A percentile compares a stretch with the other conserved stretches of the same genome.
Conservation (phyloP, 2,329 filamentous ascomycete species). For the Aspergillus tamarii region DNA sequence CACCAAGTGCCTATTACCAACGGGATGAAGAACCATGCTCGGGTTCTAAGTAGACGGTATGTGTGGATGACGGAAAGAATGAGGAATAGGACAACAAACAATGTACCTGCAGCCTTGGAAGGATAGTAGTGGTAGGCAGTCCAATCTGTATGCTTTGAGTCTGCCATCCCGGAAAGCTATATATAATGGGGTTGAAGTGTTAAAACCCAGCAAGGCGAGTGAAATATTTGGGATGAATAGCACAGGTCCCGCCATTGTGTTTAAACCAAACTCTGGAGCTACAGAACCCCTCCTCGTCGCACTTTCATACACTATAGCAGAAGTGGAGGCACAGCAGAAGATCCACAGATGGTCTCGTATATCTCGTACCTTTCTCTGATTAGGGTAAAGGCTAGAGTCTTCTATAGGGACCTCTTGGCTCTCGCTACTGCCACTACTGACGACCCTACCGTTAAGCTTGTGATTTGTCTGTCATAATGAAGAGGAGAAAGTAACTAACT, state of each 20-base stretch:
- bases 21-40: constrained; percentile 33
- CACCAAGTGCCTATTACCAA: constrained; percentile 40
- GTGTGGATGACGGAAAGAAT: constrained; percentile 24
- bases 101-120: constrained; percentile 27
- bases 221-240: constrained; percentile 2
- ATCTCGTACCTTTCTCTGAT: constrained; percentile 22
- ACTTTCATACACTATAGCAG: neutral
- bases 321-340: neutral
- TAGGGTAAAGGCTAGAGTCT: constrained; percentile 8
- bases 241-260: neutral
- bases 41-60: constrained; percentile 25
- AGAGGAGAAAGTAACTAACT: neutral
- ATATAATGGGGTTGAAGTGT: neutral
- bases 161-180: constrained; percentile 3
- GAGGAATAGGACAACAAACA: constrained; percentile 29
- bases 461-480: neutral
- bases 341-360: constrained; percentile 17
- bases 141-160: constrained; percentile 10
- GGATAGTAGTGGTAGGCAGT: constrained; percentile 28
- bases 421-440: neutral
- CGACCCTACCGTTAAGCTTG: neutral
- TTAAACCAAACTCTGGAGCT: neutral
- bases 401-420: neutral
- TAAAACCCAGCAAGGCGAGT: neutral
- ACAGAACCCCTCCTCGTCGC: neutral